A percentile compares a stretch with the other conserved stretches of the same genome.
These are phyloP conservation scores for Arachnomyces sp. DNA, from an alignment of 2,329 filamentous ascomycete species.

Conservation along the genomic window DNA sequence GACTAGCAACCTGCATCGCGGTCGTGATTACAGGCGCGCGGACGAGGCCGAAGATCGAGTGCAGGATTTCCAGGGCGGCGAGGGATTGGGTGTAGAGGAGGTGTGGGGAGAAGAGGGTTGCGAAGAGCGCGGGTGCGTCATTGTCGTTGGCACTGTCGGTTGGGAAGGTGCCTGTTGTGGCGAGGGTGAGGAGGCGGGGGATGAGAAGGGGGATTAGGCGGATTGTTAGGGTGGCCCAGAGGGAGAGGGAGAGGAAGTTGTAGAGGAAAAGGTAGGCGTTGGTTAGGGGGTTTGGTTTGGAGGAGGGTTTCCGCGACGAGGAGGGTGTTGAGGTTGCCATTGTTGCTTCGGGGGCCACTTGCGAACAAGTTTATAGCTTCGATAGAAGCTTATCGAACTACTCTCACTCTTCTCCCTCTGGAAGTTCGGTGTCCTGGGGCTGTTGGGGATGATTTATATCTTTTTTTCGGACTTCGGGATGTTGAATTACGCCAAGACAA, in stretches of 20 bases:
- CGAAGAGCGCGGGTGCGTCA: slow-evolving; percentile 34
- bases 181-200: slow-evolving; percentile 43
- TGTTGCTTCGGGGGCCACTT: slow-evolving; percentile 3
- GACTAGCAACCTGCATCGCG: slow-evolving; percentile 77
- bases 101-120: slow-evolving; percentile 35
- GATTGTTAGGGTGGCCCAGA: slow-evolving; percentile 71
- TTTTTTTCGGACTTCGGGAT: too few relatives aligned
- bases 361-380: too few relatives aligned
- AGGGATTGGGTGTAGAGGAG: slow-evolving; percentile 66
- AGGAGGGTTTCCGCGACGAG: slow-evolving; percentile 4
- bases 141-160: too few relatives aligned
- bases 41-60: slow-evolving; percentile 72
- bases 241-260: slow-evolving; percentile 66
- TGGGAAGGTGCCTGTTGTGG: slow-evolving; percentile 34
- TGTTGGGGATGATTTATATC: too few relatives aligned
- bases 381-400: too few relatives aligned
- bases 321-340: slow-evolving; percentile 1
- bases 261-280: slow-evolving; percentile 68
- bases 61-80: slow-evolving; percentile 73
- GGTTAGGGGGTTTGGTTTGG: slow-evolving; percentile 13
- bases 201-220: slow-evolving; percentile 53
- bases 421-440: too few relatives aligned
- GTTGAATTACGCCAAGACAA: neutral
- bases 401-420: too few relatives aligned
- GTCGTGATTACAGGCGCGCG: slow-evolving; percentile 80